Conservation (phyloP, 2,329 filamentous ascomycete genomes). For the Trichophyton schoenleinii region DNA sequence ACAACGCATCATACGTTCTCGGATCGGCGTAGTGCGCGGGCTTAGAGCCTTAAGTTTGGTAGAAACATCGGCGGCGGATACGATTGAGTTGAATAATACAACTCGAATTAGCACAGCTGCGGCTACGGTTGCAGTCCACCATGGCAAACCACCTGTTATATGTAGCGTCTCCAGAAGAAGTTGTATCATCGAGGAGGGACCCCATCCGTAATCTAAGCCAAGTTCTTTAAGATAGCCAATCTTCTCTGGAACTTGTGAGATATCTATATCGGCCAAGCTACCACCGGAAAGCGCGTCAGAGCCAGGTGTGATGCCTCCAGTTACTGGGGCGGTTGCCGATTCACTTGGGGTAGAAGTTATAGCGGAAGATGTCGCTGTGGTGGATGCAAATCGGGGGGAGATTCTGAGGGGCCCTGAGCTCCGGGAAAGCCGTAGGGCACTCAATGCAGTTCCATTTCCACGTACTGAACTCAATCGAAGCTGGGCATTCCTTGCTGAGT, state of each 20-base stretch:
- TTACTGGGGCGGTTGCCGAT: conserved; percentile 10
- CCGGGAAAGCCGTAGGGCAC: neutral
- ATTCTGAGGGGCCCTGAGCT: conserved; percentile 6
- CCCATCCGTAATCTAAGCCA: conserved; percentile 79
- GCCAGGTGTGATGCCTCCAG: neutral
- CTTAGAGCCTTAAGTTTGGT: conserved; percentile 52
- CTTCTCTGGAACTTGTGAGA: conserved; percentile 54
- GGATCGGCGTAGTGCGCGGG: conserved; percentile 44
- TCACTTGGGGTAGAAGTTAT: conserved; percentile 10
- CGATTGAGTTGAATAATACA: conserved; percentile 52
- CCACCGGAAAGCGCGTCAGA: conserved; percentile 9
- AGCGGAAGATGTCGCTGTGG: conserved; percentile 17
- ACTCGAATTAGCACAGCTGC: conserved; percentile 54
- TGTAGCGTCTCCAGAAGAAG: conserved; percentile 73
- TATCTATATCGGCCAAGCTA: conserved; percentile 20
- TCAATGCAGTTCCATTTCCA: conserved; percentile 1
- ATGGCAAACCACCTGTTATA: conserved; percentile 60
- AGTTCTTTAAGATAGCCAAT: conserved; percentile 73
- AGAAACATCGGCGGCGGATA: conserved; percentile 48
- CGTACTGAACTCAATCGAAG: neutral
- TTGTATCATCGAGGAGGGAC: conserved; percentile 61
- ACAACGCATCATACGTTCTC: conserved; percentile 41
- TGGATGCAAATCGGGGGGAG: conserved; percentile 26
- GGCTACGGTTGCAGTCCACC: conserved; percentile 63
- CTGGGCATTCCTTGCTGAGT: conserved; percentile 5